Evolutionary conservation across 208 protist genomes (phyloP).

Genomic region (Herpetomonas samuelpessoai): DNA sequence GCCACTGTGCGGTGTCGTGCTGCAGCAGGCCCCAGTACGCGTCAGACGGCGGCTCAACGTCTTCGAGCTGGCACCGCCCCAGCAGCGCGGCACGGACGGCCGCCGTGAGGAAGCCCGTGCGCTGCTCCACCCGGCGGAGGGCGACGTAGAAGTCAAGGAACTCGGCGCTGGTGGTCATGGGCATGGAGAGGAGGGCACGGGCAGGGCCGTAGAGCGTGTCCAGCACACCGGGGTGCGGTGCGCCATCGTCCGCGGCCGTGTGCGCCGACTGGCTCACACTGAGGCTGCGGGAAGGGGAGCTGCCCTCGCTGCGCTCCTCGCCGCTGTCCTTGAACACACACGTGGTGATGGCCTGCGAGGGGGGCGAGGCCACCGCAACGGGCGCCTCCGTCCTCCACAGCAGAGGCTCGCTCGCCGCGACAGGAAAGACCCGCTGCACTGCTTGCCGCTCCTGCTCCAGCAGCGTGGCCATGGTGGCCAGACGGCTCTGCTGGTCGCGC

Average conservation of each 20-base stretch:
- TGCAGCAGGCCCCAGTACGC: neutral
- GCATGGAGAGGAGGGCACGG: neutral
- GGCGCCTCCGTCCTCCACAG: no score
- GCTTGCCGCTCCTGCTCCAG: neutral
- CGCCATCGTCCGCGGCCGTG: no score
- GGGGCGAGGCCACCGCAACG: no score
- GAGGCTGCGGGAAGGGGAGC: no score
- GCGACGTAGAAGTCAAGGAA: neutral
- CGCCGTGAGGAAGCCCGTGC: neutral
- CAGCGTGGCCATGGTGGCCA: neutral
- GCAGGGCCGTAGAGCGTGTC: neutral
- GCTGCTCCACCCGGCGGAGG: neutral
- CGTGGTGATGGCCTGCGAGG: no score
- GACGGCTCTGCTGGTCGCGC: neutral
- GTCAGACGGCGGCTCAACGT: neutral
- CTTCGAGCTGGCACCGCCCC: neutral
- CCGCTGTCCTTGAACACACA: no score
- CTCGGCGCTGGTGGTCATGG: neutral
- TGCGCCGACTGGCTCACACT: no score
- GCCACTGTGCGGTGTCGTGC: neutral
- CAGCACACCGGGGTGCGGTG: no score
- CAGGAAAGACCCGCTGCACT: neutral
- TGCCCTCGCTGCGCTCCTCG: no score
- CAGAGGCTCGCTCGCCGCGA: no score
- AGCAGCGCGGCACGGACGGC: neutral